Evolutionary conservation across 106 monocot species (phyloP), one percentile per base, ranked within the genome.

Genomic region (Gastrodia elata): DNA sequence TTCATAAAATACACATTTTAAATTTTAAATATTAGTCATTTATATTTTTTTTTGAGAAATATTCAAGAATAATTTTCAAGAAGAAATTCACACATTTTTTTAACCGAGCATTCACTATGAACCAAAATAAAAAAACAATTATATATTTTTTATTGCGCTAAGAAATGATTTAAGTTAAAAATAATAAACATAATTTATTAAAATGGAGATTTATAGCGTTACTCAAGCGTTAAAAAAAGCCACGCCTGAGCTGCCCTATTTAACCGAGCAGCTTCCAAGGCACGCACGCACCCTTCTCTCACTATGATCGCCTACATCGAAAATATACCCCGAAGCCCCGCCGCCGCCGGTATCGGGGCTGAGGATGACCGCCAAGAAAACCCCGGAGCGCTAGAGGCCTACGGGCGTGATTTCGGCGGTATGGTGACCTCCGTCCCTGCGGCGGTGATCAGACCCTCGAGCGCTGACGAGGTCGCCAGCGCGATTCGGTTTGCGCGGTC

Each of bases 331-430:
- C 4, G 38, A n/a, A 30, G 16, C 34, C 9, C 7, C n/a, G 5
- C 68, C 38, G 0, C 58, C 35, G 30, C 52, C 58, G n/a, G n/a
- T n/a, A n/a, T n/a, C n/a, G n/a, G n/a, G n/a, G 13, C 64, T 8
- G 6, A 11, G 15, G 42, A 48, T 41, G 35, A 36, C 65, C 36
- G 11, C 64, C n/a, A 40, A 26, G 7, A 61, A 22, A 25, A 32
- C 1, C 0, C 24, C 22, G 32, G 24, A 38, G 25, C 24, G 0
- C 69, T 69, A 26, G 25, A 26, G 38, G 7, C 69, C 9, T 83
- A 76, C 8, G 73, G 76, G 0, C 37, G 65, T 8, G 91, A 92
- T 80, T 92, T 88, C 70, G 91, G 91, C 64, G 82, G 84, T 13
- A 75, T 88, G 30, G 52, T 78, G 64, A 44, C 16, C 13, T 67